Conservation (phyloP, 2,329 filamentous ascomycete genomes). For the Leptographium flavum region DNA sequence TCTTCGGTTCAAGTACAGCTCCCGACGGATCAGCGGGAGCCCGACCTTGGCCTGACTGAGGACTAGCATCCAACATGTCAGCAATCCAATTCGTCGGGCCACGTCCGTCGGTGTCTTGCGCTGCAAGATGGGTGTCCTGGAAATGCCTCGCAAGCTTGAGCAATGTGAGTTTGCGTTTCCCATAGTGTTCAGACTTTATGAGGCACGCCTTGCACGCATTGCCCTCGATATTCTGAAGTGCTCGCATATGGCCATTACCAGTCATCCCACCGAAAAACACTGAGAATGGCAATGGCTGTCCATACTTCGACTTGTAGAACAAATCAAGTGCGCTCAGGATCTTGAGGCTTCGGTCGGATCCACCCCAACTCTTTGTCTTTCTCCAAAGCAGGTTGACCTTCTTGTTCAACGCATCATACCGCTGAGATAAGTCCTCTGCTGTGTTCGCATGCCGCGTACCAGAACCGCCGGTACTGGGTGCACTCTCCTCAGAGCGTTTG, state of each 20-base stretch:
- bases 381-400: too few species aligned
- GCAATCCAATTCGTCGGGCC: slow-evolving; percentile 26
- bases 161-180: slow-evolving; percentile 35
- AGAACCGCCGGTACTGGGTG: too few species aligned
- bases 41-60: too few species aligned
- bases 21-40: too few species aligned
- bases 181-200: slow-evolving; percentile 16
- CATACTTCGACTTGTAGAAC: slow-evolving; percentile 42
- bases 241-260: slow-evolving; percentile 41
- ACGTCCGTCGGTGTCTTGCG: slow-evolving; percentile 7
- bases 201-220: slow-evolving; percentile 42
- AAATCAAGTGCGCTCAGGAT: slow-evolving; percentile 49
- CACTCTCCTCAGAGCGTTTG: too few species aligned
- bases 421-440: too few species aligned
- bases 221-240: slow-evolving; percentile 37
- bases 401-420: too few species aligned
- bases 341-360: slow-evolving; percentile 46
- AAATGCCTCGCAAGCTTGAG: slow-evolving; percentile 47
- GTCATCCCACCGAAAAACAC: slow-evolving; percentile 46
- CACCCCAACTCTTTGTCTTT: too few species aligned
- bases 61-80: slow-evolving; percentile 32
- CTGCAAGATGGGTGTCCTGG: slow-evolving; percentile 25
- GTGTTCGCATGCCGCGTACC: too few species aligned
- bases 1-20: neutral
- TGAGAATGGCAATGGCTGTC: slow-evolving; percentile 38